Evolutionary conservation across 805 yeast species (phyloP).

Genomic region (Cyberlindnera euphorbiae): DNA sequence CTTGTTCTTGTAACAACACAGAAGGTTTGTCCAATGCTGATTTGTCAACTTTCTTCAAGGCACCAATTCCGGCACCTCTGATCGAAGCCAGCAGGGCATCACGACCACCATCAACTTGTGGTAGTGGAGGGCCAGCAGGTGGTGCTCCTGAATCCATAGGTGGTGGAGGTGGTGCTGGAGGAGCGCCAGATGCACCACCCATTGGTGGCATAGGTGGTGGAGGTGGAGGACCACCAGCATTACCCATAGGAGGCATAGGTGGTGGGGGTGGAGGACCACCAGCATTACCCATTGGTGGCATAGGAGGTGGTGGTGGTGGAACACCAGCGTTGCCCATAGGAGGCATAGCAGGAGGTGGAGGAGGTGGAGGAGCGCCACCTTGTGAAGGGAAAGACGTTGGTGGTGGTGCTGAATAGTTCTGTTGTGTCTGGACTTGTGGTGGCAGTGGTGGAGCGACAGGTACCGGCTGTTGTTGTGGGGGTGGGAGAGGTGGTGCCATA

Average conservation of each 20-base stretch:
- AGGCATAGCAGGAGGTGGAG: slow-evolving; percentile 13
- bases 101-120: slow-evolving; percentile 50
- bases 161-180: slow-evolving; percentile 30
- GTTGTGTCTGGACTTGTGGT: too few species aligned
- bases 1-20: slow-evolving; percentile 64
- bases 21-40: slow-evolving; percentile 77
- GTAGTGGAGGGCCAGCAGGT: slow-evolving; percentile 24
- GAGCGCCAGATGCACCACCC: slow-evolving; percentile 22
- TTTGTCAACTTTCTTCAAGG: slow-evolving; percentile 76
- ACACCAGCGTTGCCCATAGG: slow-evolving; percentile 5
- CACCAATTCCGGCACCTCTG: slow-evolving; percentile 65
- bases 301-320: slow-evolving; percentile 18
- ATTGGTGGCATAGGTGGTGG: slow-evolving; percentile 24
- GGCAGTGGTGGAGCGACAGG: slow-evolving; percentile 4
- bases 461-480: slow-evolving; percentile 1
- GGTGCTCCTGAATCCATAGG: slow-evolving; percentile 15
- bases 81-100: slow-evolving; percentile 87
- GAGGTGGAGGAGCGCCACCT: slow-evolving; percentile 5
- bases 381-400: too few species aligned
- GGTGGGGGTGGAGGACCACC: slow-evolving; percentile 27
- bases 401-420: too few species aligned
- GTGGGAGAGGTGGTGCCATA: slow-evolving; percentile 14
- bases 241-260: slow-evolving; percentile 9
- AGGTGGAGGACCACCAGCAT: slow-evolving; percentile 10
- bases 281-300: slow-evolving; percentile 23